These are phyloP conservation scores for Thelonectria olida DNA, from an alignment of 2,329 filamentous ascomycete genomes.

Conservation along the genomic window DNA sequence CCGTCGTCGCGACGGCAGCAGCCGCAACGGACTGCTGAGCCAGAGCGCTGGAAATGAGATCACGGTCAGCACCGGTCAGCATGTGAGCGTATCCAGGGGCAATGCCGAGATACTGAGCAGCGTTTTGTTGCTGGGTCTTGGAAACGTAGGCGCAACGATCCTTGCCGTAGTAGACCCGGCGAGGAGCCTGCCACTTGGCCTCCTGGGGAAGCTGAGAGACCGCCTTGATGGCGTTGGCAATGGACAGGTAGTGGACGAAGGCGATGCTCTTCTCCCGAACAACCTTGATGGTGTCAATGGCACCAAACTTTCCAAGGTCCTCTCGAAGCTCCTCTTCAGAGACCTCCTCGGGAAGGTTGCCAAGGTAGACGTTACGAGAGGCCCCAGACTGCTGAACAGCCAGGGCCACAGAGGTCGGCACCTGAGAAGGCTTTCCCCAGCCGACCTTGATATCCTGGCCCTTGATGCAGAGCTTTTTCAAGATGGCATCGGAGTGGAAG, in stretches of 20 bases:
- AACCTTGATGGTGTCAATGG: slow-evolving; percentile 97
- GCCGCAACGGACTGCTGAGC: slow-evolving; percentile 98
- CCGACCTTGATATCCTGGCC: slow-evolving; percentile 99
- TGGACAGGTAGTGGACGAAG: slow-evolving; percentile 96
- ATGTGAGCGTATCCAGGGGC: slow-evolving; percentile 96
- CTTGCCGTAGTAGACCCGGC: slow-evolving; percentile 98
- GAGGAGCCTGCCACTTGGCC: slow-evolving; percentile 93
- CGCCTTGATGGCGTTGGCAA: slow-evolving; percentile 97
- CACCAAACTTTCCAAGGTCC: slow-evolving; percentile 94
- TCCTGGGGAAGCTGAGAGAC: slow-evolving; percentile 96
- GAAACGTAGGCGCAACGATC: slow-evolving; percentile 98
- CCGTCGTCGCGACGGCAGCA: slow-evolving; percentile 94
- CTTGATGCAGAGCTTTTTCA: slow-evolving; percentile 99
- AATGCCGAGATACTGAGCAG: slow-evolving; percentile 96
- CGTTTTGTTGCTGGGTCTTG: slow-evolving; percentile 99
- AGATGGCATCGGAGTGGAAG: slow-evolving; percentile 98
- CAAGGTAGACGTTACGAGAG: slow-evolving; percentile 95
- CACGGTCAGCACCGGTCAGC: slow-evolving; percentile 93
- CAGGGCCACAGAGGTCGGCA: slow-evolving; percentile 95
- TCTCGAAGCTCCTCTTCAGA: slow-evolving; percentile 92
- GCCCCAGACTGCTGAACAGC: slow-evolving; percentile 97
- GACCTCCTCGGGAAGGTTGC: slow-evolving; percentile 90
- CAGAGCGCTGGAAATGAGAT: slow-evolving; percentile 94
- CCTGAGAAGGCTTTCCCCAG: slow-evolving; percentile 98
- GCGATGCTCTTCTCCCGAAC: slow-evolving; percentile 98